A percentile compares a stretch with the other conserved stretches of the same genome.
These are phyloP conservation scores for Haplosporangium sp. DNA, from an alignment of 371 early-diverging fungal genomes.

Conservation along the genomic window DNA sequence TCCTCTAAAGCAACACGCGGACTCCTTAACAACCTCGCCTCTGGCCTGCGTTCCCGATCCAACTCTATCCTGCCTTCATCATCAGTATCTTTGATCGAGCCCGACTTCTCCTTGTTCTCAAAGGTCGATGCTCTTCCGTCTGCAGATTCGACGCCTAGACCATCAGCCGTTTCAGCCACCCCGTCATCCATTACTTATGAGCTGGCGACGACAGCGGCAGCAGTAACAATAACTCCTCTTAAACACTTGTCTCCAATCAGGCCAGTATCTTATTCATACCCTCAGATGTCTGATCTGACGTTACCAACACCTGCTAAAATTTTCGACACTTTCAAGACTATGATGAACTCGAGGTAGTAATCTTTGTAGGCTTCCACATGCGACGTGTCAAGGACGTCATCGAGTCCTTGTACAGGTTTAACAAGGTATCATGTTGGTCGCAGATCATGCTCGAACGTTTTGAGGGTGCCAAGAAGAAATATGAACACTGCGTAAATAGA, in stretches of 20 bases:
- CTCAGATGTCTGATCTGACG: background rate
- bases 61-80: background rate
- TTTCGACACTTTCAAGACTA: background rate
- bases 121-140: background rate
- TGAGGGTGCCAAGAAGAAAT: background rate
- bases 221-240: no score
- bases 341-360: slow-evolving; percentile 4
- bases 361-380: background rate
- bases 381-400: background rate
- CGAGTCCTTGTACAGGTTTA: slow-evolving; percentile 3
- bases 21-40: background rate
- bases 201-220: no score
- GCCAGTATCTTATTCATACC: slow-evolving; percentile 8
- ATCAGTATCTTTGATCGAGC: background rate
- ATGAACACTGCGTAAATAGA: background rate
- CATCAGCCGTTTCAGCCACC: no score
- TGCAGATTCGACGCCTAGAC: background rate
- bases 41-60: background rate
- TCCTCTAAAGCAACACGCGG: background rate
- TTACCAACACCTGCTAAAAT: background rate
- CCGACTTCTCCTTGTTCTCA: background rate
- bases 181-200: no score
- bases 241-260: background rate
- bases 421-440: background rate
- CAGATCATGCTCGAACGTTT: background rate